These are phyloP conservation scores for Aureobasidium vineae DNA, from an alignment of 2,329 filamentous ascomycete species.

Conservation along the genomic window DNA sequence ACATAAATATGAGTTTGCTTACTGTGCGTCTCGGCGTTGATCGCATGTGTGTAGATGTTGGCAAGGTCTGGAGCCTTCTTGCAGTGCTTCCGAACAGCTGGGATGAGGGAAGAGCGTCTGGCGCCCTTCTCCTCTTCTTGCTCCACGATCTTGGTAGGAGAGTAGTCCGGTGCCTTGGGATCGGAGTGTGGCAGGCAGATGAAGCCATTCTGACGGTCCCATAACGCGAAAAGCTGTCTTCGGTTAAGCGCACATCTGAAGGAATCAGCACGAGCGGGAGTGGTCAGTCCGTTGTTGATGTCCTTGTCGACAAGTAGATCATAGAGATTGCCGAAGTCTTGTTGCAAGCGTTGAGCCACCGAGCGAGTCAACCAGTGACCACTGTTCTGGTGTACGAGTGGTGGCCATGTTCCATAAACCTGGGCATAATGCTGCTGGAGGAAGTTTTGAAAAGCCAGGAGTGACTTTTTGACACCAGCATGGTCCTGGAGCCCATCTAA, in stretches of 20 bases:
- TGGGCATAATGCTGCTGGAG: constrained; percentile 58
- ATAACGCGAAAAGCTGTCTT: constrained; percentile 36
- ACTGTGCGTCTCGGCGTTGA: not conserved
- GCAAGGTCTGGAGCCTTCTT: constrained; percentile 7
- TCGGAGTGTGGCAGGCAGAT: constrained; percentile 58
- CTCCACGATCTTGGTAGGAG: not conserved
- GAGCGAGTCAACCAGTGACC: constrained; percentile 59
- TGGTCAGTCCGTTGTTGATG: not conserved
- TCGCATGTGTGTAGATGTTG: constrained; percentile 10
- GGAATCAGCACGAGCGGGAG: not conserved
- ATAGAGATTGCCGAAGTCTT: constrained; percentile 67
- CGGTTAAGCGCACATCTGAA: not conserved
- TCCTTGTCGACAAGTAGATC: constrained; percentile 63
- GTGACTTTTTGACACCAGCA: constrained; percentile 52
- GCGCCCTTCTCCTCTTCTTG: constrained; percentile 1
- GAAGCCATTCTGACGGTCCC: constrained; percentile 52
- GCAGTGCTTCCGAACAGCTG: constrained; percentile 10
- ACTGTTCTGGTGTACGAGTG: constrained; percentile 26
- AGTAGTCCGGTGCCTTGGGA: constrained; percentile 56
- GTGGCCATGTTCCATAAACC: constrained; percentile 62
- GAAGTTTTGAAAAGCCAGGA: constrained; percentile 61
- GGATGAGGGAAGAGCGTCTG: constrained; percentile 1
- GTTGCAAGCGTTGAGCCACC: constrained; percentile 57
- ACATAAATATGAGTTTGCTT: not conserved
- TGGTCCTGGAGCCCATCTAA: constrained; percentile 37